Percentiles rank a stretch among this genome's conserved stretches.
These are phyloP conservation scores for Rhododendron kiyosumense DNA, from an alignment of 148 eudicot genomes.

Conservation along the genomic window DNA sequence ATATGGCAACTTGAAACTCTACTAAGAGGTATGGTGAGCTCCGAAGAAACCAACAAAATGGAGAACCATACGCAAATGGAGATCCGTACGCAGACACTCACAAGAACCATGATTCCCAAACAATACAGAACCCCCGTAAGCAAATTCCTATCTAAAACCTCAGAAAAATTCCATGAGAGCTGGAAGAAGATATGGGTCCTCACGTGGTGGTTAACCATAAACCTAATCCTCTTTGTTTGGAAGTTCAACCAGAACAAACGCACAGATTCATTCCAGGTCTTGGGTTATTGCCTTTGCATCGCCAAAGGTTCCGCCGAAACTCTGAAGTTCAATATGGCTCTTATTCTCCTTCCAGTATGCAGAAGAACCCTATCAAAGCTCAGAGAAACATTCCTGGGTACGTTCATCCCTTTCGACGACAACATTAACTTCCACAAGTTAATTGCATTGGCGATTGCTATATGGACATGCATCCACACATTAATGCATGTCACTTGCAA, in stretches of 20 bases:
- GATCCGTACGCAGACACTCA: slow-evolving; percentile 48
- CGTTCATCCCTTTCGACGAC: slow-evolving; percentile 75
- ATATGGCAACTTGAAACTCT: slow-evolving; percentile 96
- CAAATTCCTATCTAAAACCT: slow-evolving; percentile 37
- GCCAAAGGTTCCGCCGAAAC: slow-evolving; percentile 94
- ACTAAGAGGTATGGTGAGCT: slow-evolving; percentile 63
- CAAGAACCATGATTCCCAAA: slow-evolving; percentile 80
- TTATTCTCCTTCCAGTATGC: slow-evolving; percentile 83
- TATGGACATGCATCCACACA: slow-evolving; percentile 56
- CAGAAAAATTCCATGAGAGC: slow-evolving; percentile 59
- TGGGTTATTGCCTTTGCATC: slow-evolving; percentile 78
- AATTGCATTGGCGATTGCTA: slow-evolving; percentile 52
- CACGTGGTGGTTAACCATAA: slow-evolving; percentile 48
- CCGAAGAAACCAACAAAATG: slow-evolving; percentile 36
- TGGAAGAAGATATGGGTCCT: slow-evolving; percentile 73
- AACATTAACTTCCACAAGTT: slow-evolving; percentile 92
- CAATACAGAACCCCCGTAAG: slow-evolving; percentile 50
- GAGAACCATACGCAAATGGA: neutral
- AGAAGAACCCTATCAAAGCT: slow-evolving; percentile 80
- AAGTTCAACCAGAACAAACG: slow-evolving; percentile 39
- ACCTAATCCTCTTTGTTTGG: slow-evolving; percentile 51
- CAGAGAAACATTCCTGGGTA: slow-evolving; percentile 67
- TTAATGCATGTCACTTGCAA: slow-evolving; percentile 55
- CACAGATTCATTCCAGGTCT: slow-evolving; percentile 36
- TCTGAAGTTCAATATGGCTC: slow-evolving; percentile 89